Conservation (phyloP, 306 rosid species). For the Cicer bijugum region DNA sequence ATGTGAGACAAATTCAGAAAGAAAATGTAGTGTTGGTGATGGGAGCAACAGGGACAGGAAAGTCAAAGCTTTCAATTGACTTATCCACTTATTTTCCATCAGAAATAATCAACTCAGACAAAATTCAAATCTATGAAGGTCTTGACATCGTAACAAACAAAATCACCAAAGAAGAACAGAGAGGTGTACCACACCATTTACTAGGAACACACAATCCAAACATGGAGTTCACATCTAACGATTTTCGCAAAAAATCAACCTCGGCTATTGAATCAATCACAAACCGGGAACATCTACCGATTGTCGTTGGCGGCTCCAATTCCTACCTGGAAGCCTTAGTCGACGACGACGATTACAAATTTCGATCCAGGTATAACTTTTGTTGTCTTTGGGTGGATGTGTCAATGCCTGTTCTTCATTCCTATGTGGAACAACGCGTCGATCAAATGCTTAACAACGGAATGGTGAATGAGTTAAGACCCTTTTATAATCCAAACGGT, state of each 20-base stretch:
- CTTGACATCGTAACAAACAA: slow-evolving; percentile 82
- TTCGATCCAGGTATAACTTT: slow-evolving; percentile 62
- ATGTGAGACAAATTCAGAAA: slow-evolving; percentile 55
- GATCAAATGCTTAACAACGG: slow-evolving; percentile 70
- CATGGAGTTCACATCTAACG: slow-evolving; percentile 58
- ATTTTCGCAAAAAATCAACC: slow-evolving; percentile 57
- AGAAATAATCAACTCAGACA: slow-evolving; percentile 87
- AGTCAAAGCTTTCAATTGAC: slow-evolving; percentile 78
- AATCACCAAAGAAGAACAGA: slow-evolving; percentile 67
- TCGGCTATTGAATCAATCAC: slow-evolving; percentile 54
- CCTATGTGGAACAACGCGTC: slow-evolving; percentile 61
- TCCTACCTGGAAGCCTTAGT: slow-evolving; percentile 74
- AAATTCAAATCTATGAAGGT: slow-evolving; percentile 82
- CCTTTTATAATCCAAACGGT: slow-evolving; percentile 52
- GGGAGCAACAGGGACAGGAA: slow-evolving; percentile 92
- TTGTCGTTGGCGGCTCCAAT: slow-evolving; percentile 92
- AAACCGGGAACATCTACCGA: slow-evolving; percentile 53
- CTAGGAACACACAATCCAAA: slow-evolving; percentile 62
- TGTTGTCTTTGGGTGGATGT: slow-evolving; percentile 85
- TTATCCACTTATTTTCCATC: slow-evolving; percentile 63
- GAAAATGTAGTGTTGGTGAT: slow-evolving; percentile 77
- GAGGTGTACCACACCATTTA: slow-evolving; percentile 74
- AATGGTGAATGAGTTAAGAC: slow-evolving; percentile 63
- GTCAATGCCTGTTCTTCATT: slow-evolving; percentile 50
- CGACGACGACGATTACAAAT: slow-evolving; percentile 56